A percentile compares a stretch with the other conserved stretches of the same genome.
Conservation (phyloP, 495 filamentous ascomycete species). For the Delitschia confertaspora region DNA sequence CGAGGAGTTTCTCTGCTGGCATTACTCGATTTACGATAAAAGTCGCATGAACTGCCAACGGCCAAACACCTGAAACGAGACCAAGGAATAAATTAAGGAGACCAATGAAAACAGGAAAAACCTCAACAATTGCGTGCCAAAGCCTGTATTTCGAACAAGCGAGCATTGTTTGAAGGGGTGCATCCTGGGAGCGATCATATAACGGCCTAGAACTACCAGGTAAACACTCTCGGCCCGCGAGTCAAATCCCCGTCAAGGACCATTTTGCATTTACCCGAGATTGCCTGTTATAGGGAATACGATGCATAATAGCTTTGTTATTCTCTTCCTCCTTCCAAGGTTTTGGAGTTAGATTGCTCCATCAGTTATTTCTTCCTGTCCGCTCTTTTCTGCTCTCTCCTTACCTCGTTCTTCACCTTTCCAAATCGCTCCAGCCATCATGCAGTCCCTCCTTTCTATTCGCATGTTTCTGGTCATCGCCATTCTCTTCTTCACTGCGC, state of each 20-base stretch:
- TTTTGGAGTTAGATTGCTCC: too few species aligned
- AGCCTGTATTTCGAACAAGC: conserved; percentile 12
- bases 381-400: conserved; percentile 4
- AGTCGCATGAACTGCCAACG: too few species aligned
- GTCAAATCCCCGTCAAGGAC: background rate
- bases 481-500: conserved; percentile 14
- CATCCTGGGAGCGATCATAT: conserved; percentile 1
- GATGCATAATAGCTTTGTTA: background rate
- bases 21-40: too few species aligned
- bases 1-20: too few species aligned
- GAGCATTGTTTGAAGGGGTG: conserved; percentile 5
- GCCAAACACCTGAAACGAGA: too few species aligned
- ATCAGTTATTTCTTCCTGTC: background rate
- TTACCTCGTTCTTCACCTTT: background rate
- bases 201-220: background rate
- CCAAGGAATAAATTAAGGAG: conserved; percentile 18
- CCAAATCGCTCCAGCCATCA: conserved; percentile 18
- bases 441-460: conserved; percentile 24
- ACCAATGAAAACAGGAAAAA: conserved; percentile 5
- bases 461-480: conserved; percentile 17
- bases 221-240: conserved; percentile 1
- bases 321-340: too few species aligned
- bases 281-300: conserved; percentile 12
- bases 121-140: conserved; percentile 11
- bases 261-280: conserved; percentile 16